A percentile compares a stretch with the other conserved stretches of the same genome.
phyloP scores from a whole-genome alignment of 129 eudicot genomes.

The Glebionis coronaria region DNA sequence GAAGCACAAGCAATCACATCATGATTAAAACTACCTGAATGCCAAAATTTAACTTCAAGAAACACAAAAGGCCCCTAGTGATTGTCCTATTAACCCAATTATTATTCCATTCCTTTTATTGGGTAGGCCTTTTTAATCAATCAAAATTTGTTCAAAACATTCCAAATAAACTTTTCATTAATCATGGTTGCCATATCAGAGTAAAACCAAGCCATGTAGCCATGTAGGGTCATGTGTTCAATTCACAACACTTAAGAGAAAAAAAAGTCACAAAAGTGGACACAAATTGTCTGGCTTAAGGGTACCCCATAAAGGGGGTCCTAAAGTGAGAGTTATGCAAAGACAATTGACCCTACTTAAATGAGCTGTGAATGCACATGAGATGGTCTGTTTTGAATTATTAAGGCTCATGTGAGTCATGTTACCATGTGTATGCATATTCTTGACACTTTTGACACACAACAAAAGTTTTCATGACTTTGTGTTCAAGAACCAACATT shows the following conservation, averaged over 20 bases:
- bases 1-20: conserved; percentile 1
- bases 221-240: conserved; percentile 20
- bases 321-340: conserved; percentile 31
- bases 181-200: conserved; percentile 19
- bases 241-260: conserved; percentile 19
- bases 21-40: conserved; percentile 2
- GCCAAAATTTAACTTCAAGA: not conserved
- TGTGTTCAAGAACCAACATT: conserved; percentile 34
- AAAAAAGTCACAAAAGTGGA: conserved; percentile 30
- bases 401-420: conserved; percentile 30
- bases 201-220: too few relatives aligned
- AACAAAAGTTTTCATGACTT: conserved; percentile 3
- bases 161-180: conserved; percentile 20
- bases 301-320: conserved; percentile 33
- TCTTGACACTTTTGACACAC: conserved; percentile 20
- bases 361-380: conserved; percentile 40
- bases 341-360: conserved; percentile 32
- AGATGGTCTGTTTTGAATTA: conserved; percentile 35
- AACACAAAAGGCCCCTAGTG: conserved; percentile 22
- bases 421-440: conserved; percentile 28
- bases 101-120: conserved; percentile 34
- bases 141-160: conserved; percentile 26
- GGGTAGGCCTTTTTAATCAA: conserved; percentile 25
- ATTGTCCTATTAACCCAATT: conserved; percentile 29
- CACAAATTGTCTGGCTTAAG: conserved; percentile 24